These are phyloP conservation scores for Pythium dissimile DNA, from an alignment of 352 stramenopile genomes.

Conservation along the genomic window DNA sequence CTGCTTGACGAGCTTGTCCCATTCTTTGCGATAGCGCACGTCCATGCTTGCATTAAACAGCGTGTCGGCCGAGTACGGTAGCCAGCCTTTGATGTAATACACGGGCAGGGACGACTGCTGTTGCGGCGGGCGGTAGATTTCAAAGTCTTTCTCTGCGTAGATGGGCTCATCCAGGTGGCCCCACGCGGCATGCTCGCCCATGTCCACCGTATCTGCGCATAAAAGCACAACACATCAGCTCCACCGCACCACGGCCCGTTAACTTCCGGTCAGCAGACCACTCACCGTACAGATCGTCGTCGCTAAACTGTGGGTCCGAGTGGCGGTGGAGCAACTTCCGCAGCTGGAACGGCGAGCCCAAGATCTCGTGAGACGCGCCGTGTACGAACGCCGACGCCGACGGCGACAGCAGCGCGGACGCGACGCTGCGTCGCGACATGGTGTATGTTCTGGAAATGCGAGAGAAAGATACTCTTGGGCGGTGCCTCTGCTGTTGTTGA, in stretches of 20 bases:
- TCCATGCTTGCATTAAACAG: constrained; percentile 67
- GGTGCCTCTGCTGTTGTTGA: too few species aligned
- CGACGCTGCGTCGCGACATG: neutral
- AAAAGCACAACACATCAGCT: neutral
- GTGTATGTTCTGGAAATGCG: neutral
- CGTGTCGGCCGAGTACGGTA: constrained; percentile 65
- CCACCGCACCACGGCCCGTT: neutral
- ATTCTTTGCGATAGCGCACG: constrained; percentile 46
- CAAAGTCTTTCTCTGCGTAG: constrained; percentile 70
- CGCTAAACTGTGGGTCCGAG: constrained; percentile 62
- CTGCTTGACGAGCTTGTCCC: constrained; percentile 51
- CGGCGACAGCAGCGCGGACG: constrained; percentile 7
- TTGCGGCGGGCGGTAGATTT: constrained; percentile 56
- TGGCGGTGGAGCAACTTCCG: constrained; percentile 45
- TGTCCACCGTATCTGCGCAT: constrained; percentile 51
- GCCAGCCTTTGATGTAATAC: constrained; percentile 71
- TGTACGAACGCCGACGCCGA: constrained; percentile 1
- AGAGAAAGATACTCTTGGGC: too few species aligned
- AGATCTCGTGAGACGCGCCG: constrained; percentile 11
- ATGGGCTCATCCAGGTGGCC: constrained; percentile 59
- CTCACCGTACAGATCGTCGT: constrained; percentile 19
- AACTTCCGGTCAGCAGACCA: neutral
- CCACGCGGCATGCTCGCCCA: constrained; percentile 64
- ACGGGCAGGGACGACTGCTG: constrained; percentile 53
- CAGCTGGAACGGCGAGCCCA: constrained; percentile 23